Percentiles rank a stretch among this genome's conserved stretches.
These are phyloP conservation scores for Pseudoperonospora humuli DNA, from an alignment of 352 stramenopile genomes.

Conservation along the genomic window DNA sequence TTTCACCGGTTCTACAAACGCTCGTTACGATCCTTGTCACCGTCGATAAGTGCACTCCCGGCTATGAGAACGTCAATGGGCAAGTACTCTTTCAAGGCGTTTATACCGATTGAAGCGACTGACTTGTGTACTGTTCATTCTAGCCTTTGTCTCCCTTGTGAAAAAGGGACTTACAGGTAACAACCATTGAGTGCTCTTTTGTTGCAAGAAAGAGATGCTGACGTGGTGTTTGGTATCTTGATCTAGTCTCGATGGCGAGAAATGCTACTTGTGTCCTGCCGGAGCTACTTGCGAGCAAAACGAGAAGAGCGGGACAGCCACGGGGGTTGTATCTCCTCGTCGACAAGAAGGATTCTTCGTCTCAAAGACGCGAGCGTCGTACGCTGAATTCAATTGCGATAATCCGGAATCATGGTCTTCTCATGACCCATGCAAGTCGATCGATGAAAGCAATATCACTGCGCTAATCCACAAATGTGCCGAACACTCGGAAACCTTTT, in stretches of 20 bases:
- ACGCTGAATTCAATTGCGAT: conserved; percentile 26
- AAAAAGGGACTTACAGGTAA: conserved; percentile 64
- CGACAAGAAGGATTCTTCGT: conserved; percentile 43
- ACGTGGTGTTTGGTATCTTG: not conserved
- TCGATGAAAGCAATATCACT: conserved; percentile 23
- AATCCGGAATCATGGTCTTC: conserved; percentile 31
- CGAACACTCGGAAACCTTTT: conserved; percentile 21
- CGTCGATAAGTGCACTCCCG: conserved; percentile 46
- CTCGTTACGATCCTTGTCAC: conserved; percentile 26
- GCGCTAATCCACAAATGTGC: conserved; percentile 42
- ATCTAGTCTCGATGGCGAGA: conserved; percentile 50
- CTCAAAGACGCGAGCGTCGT: conserved; percentile 32
- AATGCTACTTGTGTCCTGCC: conserved; percentile 52
- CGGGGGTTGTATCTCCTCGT: conserved; percentile 36
- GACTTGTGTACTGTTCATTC: conserved; percentile 3
- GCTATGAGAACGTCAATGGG: conserved; percentile 56
- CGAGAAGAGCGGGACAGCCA: conserved; percentile 20
- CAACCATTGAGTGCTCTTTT: not conserved
- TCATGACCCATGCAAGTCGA: conserved; percentile 41
- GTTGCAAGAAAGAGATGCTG: not conserved
- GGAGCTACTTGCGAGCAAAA: conserved; percentile 40
- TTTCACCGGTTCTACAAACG: conserved; percentile 14
- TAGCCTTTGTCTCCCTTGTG: conserved; percentile 45
- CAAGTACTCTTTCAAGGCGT: conserved; percentile 14
- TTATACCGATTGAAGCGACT: not conserved